Evolutionary conservation across 306 rosid species (phyloP).

Genomic region (Casuarina glauca): DNA sequence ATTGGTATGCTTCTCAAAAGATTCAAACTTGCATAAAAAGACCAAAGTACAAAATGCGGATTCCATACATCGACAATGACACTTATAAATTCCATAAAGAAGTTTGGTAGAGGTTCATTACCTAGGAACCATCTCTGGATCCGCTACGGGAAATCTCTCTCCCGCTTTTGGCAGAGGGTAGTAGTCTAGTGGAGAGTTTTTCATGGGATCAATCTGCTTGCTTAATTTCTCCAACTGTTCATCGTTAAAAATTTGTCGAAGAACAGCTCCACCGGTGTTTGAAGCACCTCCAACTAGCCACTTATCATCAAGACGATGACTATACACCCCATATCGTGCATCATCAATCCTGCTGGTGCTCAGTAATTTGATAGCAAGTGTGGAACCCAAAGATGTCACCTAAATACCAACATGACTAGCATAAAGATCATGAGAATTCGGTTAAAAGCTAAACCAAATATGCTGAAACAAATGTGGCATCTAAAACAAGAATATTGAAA

Average conservation of each 20-base stretch:
- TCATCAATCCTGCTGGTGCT: conserved; percentile 83
- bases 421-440: conserved; percentile 2
- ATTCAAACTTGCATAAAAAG: neutral
- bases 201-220: conserved; percentile 66
- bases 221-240: conserved; percentile 67
- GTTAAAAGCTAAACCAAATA: conserved; percentile 12
- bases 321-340: conserved; percentile 90
- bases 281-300: conserved; percentile 99
- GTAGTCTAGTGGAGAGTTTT: conserved; percentile 66
- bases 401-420: conserved; percentile 21
- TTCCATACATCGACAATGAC: neutral
- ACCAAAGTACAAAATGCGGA: neutral
- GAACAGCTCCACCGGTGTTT: conserved; percentile 90
- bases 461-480: neutral
- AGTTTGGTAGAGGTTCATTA: conserved; percentile 28
- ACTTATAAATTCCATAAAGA: conserved; percentile 13
- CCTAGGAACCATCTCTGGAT: conserved; percentile 81
- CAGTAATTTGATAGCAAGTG: conserved; percentile 85
- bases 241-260: conserved; percentile 75
- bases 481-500: neutral
- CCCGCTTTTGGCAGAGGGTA: conserved; percentile 79
- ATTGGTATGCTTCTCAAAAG: neutral
- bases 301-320: conserved; percentile 95
- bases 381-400: conserved; percentile 97
- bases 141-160: conserved; percentile 87